A percentile compares a stretch with the other conserved stretches of the same genome.
Evolutionary conservation across 768 basidiomycete genomes (phyloP).

Genomic region (Lyophyllum shimeji): DNA sequence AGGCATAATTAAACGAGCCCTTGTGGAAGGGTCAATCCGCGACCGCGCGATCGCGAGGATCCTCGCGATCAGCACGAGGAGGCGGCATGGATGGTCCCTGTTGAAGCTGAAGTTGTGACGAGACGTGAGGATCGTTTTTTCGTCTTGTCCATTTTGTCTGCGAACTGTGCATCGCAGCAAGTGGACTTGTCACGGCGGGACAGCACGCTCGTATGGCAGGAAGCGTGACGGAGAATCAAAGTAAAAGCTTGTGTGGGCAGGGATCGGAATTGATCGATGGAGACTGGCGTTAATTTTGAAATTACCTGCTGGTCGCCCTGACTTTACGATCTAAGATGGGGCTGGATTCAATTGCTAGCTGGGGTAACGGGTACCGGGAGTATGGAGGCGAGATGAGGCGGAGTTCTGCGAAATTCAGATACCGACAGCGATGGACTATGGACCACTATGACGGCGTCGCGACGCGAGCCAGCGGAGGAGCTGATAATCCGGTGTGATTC

Average conservation of each 20-base stretch:
- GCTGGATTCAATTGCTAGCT: neutral
- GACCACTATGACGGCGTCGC: neutral
- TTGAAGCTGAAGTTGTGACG: too few species aligned
- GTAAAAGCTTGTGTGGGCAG: conserved; percentile 1
- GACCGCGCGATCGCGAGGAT: too few species aligned
- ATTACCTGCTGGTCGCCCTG: conserved; percentile 8
- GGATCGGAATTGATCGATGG: conserved; percentile 2
- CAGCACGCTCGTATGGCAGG: conserved; percentile 1
- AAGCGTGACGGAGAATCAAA: neutral
- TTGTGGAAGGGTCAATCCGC: neutral
- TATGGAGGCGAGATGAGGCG: conserved; percentile 1
- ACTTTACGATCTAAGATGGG: conserved; percentile 11
- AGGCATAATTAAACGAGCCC: neutral
- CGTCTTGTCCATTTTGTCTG: neutral
- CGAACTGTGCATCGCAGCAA: neutral
- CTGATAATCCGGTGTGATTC: neutral
- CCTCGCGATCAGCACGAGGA: too few species aligned
- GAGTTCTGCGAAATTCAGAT: neutral
- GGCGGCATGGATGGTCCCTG: too few species aligned
- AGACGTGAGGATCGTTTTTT: too few species aligned
- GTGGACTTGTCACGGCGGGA: neutral
- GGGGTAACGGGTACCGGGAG: conserved; percentile 9
- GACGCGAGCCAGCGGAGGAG: neutral
- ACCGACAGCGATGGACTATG: neutral
- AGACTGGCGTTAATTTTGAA: conserved; percentile 6